A percentile compares a stretch with the other conserved stretches of the same genome.
These are phyloP conservation scores for Yarrowia sp. DNA, from an alignment of 805 yeast genomes.

Conservation along the genomic window DNA sequence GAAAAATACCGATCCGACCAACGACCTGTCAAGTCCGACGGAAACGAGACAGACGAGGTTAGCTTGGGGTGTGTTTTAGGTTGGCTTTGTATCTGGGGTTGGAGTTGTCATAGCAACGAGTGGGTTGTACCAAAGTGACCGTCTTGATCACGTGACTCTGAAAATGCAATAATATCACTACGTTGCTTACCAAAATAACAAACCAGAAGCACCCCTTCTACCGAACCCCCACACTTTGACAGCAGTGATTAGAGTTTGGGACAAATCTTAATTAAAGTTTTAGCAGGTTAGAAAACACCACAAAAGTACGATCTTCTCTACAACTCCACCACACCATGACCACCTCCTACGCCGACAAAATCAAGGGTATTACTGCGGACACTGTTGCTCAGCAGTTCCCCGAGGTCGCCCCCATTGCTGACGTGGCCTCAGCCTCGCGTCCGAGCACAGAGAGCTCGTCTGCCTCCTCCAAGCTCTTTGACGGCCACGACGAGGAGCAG, in stretches of 20 bases:
- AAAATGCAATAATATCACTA: no score
- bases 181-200: no score
- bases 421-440: constrained; percentile 32
- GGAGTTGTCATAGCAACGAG: no score
- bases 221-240: no score
- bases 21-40: neutral
- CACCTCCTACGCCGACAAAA: constrained; percentile 16
- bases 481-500: constrained; percentile 92
- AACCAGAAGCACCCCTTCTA: no score
- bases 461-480: constrained; percentile 49
- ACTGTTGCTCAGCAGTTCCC: constrained; percentile 32
- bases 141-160: no score
- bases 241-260: neutral
- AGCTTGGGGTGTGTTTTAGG: no score
- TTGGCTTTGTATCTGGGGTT: no score
- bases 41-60: constrained; percentile 13
- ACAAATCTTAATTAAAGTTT: neutral
- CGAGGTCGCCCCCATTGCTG: constrained; percentile 34
- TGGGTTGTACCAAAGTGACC: no score
- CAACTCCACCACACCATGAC: neutral
- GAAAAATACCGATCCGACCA: no score
- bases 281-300: no score
- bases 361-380: neutral
- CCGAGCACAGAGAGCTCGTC: constrained; percentile 25
- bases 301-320: no score